Base-by-base conservation (phyloP, 176 grass and related monocot species). In the Lolium rigidum region DNA sequence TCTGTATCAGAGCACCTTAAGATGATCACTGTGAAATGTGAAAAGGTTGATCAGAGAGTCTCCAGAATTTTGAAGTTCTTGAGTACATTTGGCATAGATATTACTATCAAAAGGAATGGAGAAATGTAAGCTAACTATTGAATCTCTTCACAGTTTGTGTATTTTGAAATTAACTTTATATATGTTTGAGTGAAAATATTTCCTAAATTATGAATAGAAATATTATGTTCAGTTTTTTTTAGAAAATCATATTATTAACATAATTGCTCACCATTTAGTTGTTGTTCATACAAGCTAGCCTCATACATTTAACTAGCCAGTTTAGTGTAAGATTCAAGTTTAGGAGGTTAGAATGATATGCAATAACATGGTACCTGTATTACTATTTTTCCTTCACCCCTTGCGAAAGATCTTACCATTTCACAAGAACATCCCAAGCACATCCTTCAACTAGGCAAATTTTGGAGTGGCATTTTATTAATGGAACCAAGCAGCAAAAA, bases 41-140 rank as follows among this genome's bases (percentile, higher is more conserved):
- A 47, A 1, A 10, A 3, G 69, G 39, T 14, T 46, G 69, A 72
- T 47, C 38, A 13, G 18, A 72, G 69, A 10, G 69, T 72, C 41
- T 21, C 7, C 69, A 72, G 22, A 47, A 10, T 71, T 72, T 72
- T 72, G 9, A 72, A 72, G 10, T 72, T 72, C 69, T 72, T 72
- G 39, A 47, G 41, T 72, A 47, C 69, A 73, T 48, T 73, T 48
- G 70, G 5, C 70, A 24, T 73, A 7, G 41, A 73, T 22, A 73
- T 73, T 73, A 47, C 43, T 11, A 48, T 73, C 6, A 5, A 48
- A 73, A 47, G n/a, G 20, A 73, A 38, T 9, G 65, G 31, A 37
- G 6, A 37, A 17, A 37, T 6, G 26, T 67, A 67, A 67, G 64
- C 28, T 37, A 37, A 67, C 26, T 15, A 35, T 7, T 37, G 14